Base-by-base conservation (phyloP, 2,329 filamentous ascomycete species). In the Aspergillus sojae region DNA sequence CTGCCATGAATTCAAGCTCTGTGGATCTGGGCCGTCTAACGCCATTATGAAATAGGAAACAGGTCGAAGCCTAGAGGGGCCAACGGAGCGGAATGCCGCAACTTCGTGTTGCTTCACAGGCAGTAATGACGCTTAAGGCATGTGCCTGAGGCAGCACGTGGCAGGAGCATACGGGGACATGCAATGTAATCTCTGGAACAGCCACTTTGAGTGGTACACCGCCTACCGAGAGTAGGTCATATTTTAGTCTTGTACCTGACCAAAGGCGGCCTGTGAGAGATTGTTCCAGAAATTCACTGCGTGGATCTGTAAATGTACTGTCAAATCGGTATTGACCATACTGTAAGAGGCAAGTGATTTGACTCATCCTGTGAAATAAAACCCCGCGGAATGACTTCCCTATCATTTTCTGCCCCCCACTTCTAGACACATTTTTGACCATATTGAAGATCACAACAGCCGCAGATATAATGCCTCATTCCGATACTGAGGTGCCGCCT, bases 1-100 rank as follows among this genome's bases (percentile, higher is more conserved):
- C 72, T 90, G 84, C 88, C 88, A 90, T 72, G 83, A 82, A 66
- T 83, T 79, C 64, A 90, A 81, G 60, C 79, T 81, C 65, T 83
- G 79, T 19, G 85, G 81, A 71, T 89, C 86, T 43, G 86, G 85
- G 36, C 81, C 81, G 70, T 86, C 85, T 39, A 78, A 77, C n/a
- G 84, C 78, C 84, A 87, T 87, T 60, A 43, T 74, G 69, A 55
- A 58, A 50, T 48, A 36, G 54, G 45, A 54, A 58, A 62, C 63
- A 43, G 34, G 48, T 39, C 3, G 30, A 28, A 16, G 30, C 11
- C 23, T 39, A n/a, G 41, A 36, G 58, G 45, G 58, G 54, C 62
- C 53, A 65, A 55, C 55, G 9, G 52, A 16, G 32, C 14, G 19
- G n/a, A 58, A 64, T 54, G 52, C 57, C 23, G 34, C 36, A 28